phyloP scores from a whole-genome alignment of 2,329 filamentous ascomycete species.

The Fusarium concolor region DNA sequence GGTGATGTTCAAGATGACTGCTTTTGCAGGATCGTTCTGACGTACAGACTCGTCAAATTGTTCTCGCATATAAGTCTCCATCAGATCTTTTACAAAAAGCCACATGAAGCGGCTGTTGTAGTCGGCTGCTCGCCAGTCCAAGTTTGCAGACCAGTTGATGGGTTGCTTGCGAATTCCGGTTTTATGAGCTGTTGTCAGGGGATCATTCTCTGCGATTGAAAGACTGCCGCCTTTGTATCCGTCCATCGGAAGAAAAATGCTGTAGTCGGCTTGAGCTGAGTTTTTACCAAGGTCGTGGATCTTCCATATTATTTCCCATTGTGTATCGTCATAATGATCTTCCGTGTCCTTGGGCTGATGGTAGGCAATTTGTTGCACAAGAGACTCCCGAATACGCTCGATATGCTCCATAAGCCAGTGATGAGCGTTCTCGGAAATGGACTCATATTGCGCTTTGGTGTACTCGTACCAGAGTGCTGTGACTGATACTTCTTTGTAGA shows the following conservation, averaged over 20 bases:
- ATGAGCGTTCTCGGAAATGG: conserved; percentile 39
- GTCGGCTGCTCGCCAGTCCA: conserved; percentile 4
- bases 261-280: conserved; percentile 38
- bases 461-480: conserved; percentile 45
- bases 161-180: conserved; percentile 2
- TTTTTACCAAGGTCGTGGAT: conserved; percentile 43
- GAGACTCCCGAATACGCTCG: conserved; percentile 32
- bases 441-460: conserved; percentile 40
- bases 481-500: conserved; percentile 13
- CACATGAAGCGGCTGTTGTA: neutral
- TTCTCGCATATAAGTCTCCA: neutral
- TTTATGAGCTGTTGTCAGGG: neutral
- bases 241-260: conserved; percentile 46
- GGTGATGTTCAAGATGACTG: neutral
- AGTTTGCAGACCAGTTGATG: conserved; percentile 28
- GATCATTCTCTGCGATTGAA: conserved; percentile 14
- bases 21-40: conserved; percentile 9
- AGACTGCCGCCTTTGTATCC: conserved; percentile 44
- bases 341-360: neutral
- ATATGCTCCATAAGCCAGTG: conserved; percentile 44
- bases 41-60: too few species aligned
- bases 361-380: conserved; percentile 15
- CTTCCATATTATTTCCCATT: conserved; percentile 39
- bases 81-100: too few species aligned
- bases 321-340: neutral